A percentile compares a stretch with the other conserved stretches of the same genome.
phyloP scores from a whole-genome alignment of 176 grass and related monocot genomes.

The Zizania latifolia region DNA sequence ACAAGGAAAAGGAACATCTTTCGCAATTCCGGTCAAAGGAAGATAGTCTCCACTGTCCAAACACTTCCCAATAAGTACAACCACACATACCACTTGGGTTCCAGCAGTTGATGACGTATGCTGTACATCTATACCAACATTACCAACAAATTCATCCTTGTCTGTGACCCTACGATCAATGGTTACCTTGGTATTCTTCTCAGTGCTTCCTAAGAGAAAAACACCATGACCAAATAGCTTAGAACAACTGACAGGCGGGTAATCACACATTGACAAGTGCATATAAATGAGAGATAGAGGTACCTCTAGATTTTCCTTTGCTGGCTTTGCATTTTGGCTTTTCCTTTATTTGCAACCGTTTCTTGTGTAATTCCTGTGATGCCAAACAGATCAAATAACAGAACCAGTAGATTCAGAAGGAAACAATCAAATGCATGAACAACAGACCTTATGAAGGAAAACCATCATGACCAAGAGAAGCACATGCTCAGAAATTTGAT shows the following conservation, averaged over 20 bases:
- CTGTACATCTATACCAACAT: conserved; percentile 10
- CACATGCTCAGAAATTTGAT: background rate
- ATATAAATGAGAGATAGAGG: background rate
- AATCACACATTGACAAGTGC: background rate
- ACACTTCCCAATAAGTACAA: conserved; percentile 9
- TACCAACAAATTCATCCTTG: conserved; percentile 23
- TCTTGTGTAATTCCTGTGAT: conserved; percentile 63
- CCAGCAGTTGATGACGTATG: conserved; percentile 21
- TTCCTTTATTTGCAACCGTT: conserved; percentile 52
- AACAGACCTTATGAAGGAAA: background rate
- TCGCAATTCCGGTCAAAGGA: too few relatives aligned
- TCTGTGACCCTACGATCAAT: conserved; percentile 3
- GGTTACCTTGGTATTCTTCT: conserved; percentile 13
- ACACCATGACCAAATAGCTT: conserved; percentile 5
- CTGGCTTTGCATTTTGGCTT: conserved; percentile 27
- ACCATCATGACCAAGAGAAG: background rate
- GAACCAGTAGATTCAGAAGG: conserved; percentile 13
- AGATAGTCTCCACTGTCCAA: too few relatives aligned
- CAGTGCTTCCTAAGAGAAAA: conserved; percentile 27
- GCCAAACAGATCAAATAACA: conserved; percentile 11
- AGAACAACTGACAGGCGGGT: too few relatives aligned
- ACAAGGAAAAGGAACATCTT: conserved; percentile 3
- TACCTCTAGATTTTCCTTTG: conserved; percentile 47
- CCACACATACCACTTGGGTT: conserved; percentile 26
- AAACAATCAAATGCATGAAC: background rate